A percentile compares a stretch with the other conserved stretches of the same genome.
Conservation (phyloP, 2,329 filamentous ascomycete genomes). For the Lecanicillium sp. region DNA sequence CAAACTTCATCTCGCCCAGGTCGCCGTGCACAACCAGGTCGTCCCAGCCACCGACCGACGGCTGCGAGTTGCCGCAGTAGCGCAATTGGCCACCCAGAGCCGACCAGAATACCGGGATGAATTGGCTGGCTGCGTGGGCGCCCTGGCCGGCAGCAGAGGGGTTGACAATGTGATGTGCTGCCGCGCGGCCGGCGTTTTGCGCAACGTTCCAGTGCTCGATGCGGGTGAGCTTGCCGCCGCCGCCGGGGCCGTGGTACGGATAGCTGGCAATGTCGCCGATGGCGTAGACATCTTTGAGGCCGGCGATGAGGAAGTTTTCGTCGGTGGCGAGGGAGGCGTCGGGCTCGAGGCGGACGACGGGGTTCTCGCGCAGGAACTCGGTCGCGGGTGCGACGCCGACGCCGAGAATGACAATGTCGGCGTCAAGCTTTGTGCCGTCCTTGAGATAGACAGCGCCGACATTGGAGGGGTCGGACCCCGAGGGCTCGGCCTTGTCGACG, state of each 20-base stretch:
- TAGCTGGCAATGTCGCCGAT: conserved; percentile 93
- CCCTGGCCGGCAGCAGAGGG: conserved; percentile 22
- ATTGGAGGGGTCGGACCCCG: conserved; percentile 55
- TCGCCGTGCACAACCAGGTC: conserved; percentile 75
- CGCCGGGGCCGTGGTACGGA: conserved; percentile 86
- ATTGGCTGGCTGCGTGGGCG: conserved; percentile 54
- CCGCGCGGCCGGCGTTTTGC: conserved; percentile 80
- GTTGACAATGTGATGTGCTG: conserved; percentile 68
- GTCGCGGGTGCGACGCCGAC: conserved; percentile 85
- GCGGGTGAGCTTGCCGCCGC: conserved; percentile 62
- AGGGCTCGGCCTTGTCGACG: conserved; percentile 77
- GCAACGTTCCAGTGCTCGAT: conserved; percentile 99
- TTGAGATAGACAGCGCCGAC: conserved; percentile 79
- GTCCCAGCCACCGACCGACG: conserved; percentile 61
- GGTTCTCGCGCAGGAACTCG: conserved; percentile 69
- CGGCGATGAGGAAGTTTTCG: conserved; percentile 68
- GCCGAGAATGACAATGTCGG: conserved; percentile 86
- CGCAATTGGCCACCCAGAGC: conserved; percentile 82
- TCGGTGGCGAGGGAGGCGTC: conserved; percentile 85
- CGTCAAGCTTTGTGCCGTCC: conserved; percentile 75
- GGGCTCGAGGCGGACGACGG: conserved; percentile 60
- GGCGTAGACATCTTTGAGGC: conserved; percentile 78
- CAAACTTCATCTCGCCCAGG: conserved; percentile 71
- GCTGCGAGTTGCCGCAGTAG: conserved; percentile 78
- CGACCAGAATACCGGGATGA: conserved; percentile 96